phyloP scores from a whole-genome alignment of 1,139 yeast species.

The Starmera stellimalicola region DNA sequence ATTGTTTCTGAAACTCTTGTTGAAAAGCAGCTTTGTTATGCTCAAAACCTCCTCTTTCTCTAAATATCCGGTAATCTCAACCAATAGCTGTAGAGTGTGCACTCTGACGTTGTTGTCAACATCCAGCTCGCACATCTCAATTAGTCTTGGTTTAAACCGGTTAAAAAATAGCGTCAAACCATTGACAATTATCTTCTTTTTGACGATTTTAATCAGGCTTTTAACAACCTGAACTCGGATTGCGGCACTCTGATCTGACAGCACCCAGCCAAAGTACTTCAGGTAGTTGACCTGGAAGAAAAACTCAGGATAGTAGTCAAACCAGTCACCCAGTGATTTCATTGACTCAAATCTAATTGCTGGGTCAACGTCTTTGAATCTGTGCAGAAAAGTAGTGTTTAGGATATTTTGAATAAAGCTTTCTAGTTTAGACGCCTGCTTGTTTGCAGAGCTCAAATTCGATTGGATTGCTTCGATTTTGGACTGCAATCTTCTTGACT shows the following conservation, averaged over 20 bases:
- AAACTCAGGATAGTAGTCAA: constrained; percentile 56
- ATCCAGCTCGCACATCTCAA: constrained; percentile 52
- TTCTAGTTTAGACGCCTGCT: constrained; percentile 43
- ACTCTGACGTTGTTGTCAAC: constrained; percentile 44
- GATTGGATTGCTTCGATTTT: constrained; percentile 35
- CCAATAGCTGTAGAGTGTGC: constrained; percentile 42
- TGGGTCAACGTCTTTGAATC: constrained; percentile 78
- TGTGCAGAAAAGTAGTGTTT: constrained; percentile 58
- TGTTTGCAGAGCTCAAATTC: constrained; percentile 38
- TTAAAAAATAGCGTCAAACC: constrained; percentile 67
- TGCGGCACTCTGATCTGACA: constrained; percentile 54
- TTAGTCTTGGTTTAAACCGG: constrained; percentile 52
- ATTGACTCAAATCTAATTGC: constrained; percentile 64
- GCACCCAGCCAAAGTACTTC: constrained; percentile 75
- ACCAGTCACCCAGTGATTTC: constrained; percentile 54
- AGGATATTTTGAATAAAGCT: constrained; percentile 57
- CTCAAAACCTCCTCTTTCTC: constrained; percentile 42
- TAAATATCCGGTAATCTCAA: constrained; percentile 55
- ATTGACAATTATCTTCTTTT: constrained; percentile 28
- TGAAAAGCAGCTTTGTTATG: constrained; percentile 35
- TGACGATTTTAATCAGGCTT: constrained; percentile 39
- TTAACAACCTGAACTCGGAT: constrained; percentile 63
- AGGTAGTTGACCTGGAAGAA: constrained; percentile 64
- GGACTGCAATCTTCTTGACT: constrained; percentile 23
- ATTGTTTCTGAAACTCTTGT: constrained; percentile 29